phyloP scores from a whole-genome alignment of 2,329 filamentous ascomycete species.

The Macroventuria anomochaeta region DNA sequence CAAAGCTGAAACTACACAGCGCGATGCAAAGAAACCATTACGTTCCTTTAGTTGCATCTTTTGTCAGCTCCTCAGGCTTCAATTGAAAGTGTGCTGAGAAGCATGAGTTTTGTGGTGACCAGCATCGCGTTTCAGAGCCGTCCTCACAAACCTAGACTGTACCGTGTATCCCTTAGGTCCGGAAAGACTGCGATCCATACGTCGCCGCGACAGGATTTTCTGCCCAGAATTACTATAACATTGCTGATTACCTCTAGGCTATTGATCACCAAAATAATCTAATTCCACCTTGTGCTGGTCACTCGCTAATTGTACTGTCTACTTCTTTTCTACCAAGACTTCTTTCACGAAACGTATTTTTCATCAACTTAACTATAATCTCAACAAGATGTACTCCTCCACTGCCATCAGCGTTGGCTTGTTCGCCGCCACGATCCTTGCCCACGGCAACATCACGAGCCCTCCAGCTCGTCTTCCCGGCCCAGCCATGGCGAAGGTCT shows the following conservation, averaged over 20 bases:
- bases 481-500: conserved; percentile 57
- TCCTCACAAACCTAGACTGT: conserved; percentile 10
- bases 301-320: conserved; percentile 8
- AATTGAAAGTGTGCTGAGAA: not conserved
- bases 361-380: conserved; percentile 3
- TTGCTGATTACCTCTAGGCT: not conserved
- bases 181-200: conserved; percentile 9
- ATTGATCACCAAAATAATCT: conserved; percentile 6
- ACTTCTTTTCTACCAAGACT: not conserved
- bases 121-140: conserved; percentile 11
- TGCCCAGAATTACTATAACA: conserved; percentile 6
- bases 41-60: not conserved
- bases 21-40: not conserved
- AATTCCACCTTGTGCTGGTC: conserved; percentile 18
- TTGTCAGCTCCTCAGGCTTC: not conserved
- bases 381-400: conserved; percentile 2
- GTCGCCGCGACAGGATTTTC: not conserved
- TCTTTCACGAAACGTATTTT: not conserved
- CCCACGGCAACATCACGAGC: conserved; percentile 61
- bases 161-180: not conserved
- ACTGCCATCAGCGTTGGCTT: conserved; percentile 10
- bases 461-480: conserved; percentile 61
- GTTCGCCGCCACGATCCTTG: conserved; percentile 31
- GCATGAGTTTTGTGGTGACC: not conserved
- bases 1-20: not conserved